Evolutionary conservation across 1,284 basidiomycete species (phyloP).

Genomic region (Rhodotorula sp.): DNA sequence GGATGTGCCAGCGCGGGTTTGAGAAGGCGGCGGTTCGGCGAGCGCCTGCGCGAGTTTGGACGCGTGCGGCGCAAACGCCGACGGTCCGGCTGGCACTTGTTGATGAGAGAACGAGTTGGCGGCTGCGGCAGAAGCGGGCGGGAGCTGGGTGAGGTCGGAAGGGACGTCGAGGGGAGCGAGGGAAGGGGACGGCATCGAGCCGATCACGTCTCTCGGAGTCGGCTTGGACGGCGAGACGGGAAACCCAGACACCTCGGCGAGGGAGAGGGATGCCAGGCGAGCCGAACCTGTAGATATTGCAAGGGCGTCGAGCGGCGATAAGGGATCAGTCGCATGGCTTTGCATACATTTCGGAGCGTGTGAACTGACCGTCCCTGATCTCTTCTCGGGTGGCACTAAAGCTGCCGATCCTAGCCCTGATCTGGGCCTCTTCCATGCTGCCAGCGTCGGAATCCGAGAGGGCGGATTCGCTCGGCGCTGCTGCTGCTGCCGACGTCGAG

Average conservation of each 20-base stretch:
- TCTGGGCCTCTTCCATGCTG: slow-evolving; percentile 10
- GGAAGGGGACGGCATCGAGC: slow-evolving; percentile 6
- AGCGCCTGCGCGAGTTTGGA: background rate
- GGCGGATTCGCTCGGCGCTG: background rate
- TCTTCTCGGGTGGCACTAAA: slow-evolving; percentile 38
- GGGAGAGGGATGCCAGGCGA: slow-evolving; percentile 27
- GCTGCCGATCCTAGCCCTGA: slow-evolving; percentile 22
- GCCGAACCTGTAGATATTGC: slow-evolving; percentile 14
- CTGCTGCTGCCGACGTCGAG: slow-evolving; percentile 4
- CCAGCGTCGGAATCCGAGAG: slow-evolving; percentile 20
- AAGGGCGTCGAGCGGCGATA: background rate
- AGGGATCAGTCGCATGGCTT: background rate
- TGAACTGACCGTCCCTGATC: slow-evolving; percentile 36
- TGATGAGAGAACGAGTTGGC: background rate
- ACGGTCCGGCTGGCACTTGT: background rate
- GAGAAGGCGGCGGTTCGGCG: background rate
- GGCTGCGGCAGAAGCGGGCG: background rate
- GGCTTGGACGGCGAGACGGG: slow-evolving; percentile 1
- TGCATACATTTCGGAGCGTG: too few relatives aligned
- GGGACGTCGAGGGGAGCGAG: background rate
- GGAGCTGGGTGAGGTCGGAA: background rate
- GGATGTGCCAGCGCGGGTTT: background rate
- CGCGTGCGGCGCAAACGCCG: slow-evolving; percentile 8
- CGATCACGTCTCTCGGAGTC: background rate
- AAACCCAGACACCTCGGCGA: background rate